Base-by-base conservation (phyloP, 257 asterid species). In the Solanum clarkiae region DNA sequence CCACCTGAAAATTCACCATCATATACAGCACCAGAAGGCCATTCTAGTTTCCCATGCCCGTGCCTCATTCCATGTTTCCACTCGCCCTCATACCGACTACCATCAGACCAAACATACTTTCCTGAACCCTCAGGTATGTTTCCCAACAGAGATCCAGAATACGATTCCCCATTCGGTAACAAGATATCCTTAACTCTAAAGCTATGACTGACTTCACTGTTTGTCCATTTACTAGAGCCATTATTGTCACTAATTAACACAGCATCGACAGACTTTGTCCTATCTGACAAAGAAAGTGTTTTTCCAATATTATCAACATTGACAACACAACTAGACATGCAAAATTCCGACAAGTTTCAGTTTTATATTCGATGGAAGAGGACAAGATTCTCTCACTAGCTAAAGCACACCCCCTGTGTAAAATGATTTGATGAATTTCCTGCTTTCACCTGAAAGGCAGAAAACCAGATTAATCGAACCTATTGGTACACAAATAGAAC, bases 281-380 rank as follows among this genome's bases (percentile, higher is more conserved):
- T 90, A 60, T 88, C 90, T 44, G 97, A 89, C 86, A 94, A 86
- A 84, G 94, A 90, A 89, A 89, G 89, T 80, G 87, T 91, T 86
- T 89, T 87, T 88, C 87, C 94, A 86, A 85, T 89, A 70, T 81
- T 88, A 82, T 86, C 90, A 86, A 85, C 91, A 83, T 84, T 88
- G 90, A 94, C 92, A 97, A 80, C 95, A 82, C 90, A 92, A 86
- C 92, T 95, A 95, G 99, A 92, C 99, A 97, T 97, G 97, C 98
- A 95, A 85, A 96, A 91, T 87, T 91, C 88, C 85, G 10, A 71
- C 82, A 89, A 85, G 89, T 85, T 82, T 83, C 90, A 87, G 83
- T 86, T 87, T 88, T 29, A 53, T 51, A 26, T 79, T 53, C 17
- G 47, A 79, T 79, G 17, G 49, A 16, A 26, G 47, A 26, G 44